These are phyloP conservation scores for Umbelopsis vinacea DNA, from an alignment of 192 early-diverging fungal species.

Conservation along the genomic window DNA sequence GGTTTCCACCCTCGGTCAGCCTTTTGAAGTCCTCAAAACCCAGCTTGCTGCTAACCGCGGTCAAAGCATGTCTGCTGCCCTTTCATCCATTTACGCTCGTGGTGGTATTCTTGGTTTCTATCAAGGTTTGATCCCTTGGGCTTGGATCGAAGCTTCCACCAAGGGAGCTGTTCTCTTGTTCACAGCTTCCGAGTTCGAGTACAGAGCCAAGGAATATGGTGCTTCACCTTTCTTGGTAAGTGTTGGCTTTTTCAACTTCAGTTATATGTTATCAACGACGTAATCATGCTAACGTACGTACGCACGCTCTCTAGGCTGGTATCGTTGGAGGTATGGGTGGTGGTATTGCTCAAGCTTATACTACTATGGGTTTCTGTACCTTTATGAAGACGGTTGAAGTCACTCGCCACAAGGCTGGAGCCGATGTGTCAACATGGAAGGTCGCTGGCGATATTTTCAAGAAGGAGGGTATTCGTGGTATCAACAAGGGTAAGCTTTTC, in stretches of 20 bases:
- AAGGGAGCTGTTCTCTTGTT: constrained; percentile 68
- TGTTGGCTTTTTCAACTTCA: constrained; percentile 17
- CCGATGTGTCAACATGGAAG: constrained; percentile 73
- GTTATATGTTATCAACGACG: not conserved
- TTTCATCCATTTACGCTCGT: constrained; percentile 79
- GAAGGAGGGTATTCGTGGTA: constrained; percentile 91
- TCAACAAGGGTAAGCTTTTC: constrained; percentile 83
- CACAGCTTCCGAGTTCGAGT: constrained; percentile 66
- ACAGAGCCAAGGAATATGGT: constrained; percentile 53
- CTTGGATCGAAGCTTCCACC: constrained; percentile 65
- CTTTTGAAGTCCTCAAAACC: constrained; percentile 96
- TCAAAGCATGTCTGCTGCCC: constrained; percentile 72
- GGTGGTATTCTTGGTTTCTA: constrained; percentile 93
- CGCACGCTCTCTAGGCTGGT: constrained; percentile 62
- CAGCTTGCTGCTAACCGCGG: constrained; percentile 94
- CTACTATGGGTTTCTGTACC: constrained; percentile 99
- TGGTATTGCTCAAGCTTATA: constrained; percentile 94
- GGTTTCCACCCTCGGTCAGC: constrained; percentile 90
- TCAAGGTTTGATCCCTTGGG: constrained; percentile 81
- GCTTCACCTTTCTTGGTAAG: constrained; percentile 57
- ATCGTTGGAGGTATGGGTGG: constrained; percentile 94
- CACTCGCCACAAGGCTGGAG: constrained; percentile 87
- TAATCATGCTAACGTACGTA: constrained; percentile 3
- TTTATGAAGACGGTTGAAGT: constrained; percentile 99
- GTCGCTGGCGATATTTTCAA: constrained; percentile 91